Percentiles rank a stretch among this genome's conserved stretches.
Conservation (phyloP, 2,329 filamentous ascomycete genomes). For the Nemania sp. region DNA sequence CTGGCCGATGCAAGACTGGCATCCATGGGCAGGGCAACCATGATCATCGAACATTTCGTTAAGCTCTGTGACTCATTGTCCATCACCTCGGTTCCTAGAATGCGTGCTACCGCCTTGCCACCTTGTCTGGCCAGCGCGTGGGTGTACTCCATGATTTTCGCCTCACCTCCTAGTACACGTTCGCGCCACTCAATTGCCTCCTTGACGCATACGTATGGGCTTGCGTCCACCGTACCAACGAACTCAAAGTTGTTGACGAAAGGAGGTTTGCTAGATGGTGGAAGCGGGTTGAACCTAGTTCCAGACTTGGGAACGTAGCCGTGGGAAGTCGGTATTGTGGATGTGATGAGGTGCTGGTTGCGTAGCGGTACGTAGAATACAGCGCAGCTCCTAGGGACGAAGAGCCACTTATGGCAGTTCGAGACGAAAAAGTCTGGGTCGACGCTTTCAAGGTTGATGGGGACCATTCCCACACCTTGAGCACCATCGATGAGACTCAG, state of each 20-base stretch:
- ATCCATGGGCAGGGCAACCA: constrained; percentile 71
- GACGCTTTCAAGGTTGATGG: constrained; percentile 65
- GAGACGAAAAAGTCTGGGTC: constrained; percentile 85
- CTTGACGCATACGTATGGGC: constrained; percentile 71
- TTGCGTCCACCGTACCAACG: constrained; percentile 73
- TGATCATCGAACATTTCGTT: constrained; percentile 70
- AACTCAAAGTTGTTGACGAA: constrained; percentile 77
- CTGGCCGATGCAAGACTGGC: constrained; percentile 35
- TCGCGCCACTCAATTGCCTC: constrained; percentile 72
- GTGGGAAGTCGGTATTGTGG: constrained; percentile 78
- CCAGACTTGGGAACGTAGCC: constrained; percentile 62
- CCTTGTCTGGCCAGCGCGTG: constrained; percentile 65
- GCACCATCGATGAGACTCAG: constrained; percentile 81
- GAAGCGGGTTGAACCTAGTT: constrained; percentile 47
- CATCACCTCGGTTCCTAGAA: constrained; percentile 71
- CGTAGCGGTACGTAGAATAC: constrained; percentile 76
- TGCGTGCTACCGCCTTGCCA: constrained; percentile 60
- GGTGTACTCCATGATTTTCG: constrained; percentile 66
- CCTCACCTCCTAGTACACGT: constrained; percentile 73
- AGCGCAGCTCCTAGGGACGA: constrained; percentile 76
- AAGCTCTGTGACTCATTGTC: constrained; percentile 66
- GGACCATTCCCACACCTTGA: constrained; percentile 80
- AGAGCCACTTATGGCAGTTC: constrained; percentile 93
- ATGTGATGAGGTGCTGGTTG: constrained; percentile 75
- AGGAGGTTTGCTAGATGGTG: constrained; percentile 50